Percentiles rank a stretch among this genome's conserved stretches.
phyloP scores from a whole-genome alignment of 352 stramenopile species.

The Hyaloperonospora arabidopsidis region DNA sequence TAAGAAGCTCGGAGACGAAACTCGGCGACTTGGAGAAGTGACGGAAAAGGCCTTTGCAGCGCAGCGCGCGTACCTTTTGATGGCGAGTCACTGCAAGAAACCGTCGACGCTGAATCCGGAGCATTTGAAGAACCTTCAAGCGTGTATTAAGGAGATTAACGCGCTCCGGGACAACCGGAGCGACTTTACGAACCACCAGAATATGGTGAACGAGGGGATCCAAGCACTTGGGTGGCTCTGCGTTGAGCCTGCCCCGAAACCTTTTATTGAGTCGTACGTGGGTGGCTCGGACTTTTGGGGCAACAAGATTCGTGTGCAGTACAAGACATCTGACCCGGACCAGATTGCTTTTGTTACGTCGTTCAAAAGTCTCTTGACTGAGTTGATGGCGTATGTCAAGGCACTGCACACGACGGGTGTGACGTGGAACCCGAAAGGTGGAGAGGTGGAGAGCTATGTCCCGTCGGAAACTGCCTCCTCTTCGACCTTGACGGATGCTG shows the following conservation, averaged over 20 bases:
- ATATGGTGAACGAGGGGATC: conserved; percentile 84
- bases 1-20: conserved; percentile 77
- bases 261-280: conserved; percentile 94
- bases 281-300: conserved; percentile 94
- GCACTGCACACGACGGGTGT: conserved; percentile 92
- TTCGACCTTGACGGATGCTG: conserved; percentile 9
- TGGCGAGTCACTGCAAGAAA: conserved; percentile 91
- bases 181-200: conserved; percentile 80
- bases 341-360: conserved; percentile 91
- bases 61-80: conserved; percentile 88
- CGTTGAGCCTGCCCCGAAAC: conserved; percentile 81
- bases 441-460: conserved; percentile 45
- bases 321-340: conserved; percentile 87
- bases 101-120: conserved; percentile 64
- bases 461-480: conserved; percentile 24
- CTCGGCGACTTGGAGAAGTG: conserved; percentile 71
- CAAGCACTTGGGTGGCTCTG: conserved; percentile 77
- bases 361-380: conserved; percentile 88
- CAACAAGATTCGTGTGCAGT: conserved; percentile 97
- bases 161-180: conserved; percentile 72
- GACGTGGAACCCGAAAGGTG: conserved; percentile 87
- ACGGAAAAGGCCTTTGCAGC: conserved; percentile 84
- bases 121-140: conserved; percentile 65
- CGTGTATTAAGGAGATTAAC: conserved; percentile 76
- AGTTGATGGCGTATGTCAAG: conserved; percentile 93